Conservation (phyloP, 306 rosid genomes). For the Begonia loranthoides region DNA sequence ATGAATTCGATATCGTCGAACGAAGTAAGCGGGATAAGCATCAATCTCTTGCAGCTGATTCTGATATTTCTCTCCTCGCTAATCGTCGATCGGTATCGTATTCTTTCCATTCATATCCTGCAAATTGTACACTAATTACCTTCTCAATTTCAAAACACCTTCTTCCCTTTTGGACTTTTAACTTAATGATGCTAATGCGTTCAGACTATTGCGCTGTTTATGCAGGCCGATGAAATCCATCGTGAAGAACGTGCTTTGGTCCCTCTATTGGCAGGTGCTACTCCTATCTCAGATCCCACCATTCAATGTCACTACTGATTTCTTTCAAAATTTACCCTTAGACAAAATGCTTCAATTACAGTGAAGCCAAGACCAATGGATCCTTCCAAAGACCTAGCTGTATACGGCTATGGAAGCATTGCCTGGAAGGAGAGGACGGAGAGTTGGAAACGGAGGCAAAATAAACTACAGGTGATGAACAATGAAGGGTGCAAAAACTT, state of each 20-base stretch:
- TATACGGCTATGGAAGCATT: slow-evolving; percentile 64
- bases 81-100: slow-evolving; percentile 18
- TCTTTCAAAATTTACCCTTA: background rate
- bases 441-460: slow-evolving; percentile 40
- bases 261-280: background rate
- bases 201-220: background rate
- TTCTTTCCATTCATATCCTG: background rate
- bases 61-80: slow-evolving; percentile 23
- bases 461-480: slow-evolving; percentile 13
- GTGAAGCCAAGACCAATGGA: slow-evolving; percentile 45
- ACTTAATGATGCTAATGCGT: no score
- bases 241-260: background rate
- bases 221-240: slow-evolving; percentile 27
- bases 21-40: slow-evolving; percentile 11
- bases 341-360: no score
- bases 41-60: slow-evolving; percentile 5
- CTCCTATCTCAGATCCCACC: slow-evolving; percentile 14
- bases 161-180: no score
- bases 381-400: slow-evolving; percentile 52
- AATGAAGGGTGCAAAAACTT: slow-evolving; percentile 15
- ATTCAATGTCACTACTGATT: slow-evolving; percentile 13
- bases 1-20: slow-evolving; percentile 34
- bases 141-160: no score
- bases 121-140: no score
- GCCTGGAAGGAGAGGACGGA: slow-evolving; percentile 60